phyloP scores from a whole-genome alignment of 805 yeast species.

The Ogataea naganishii region DNA sequence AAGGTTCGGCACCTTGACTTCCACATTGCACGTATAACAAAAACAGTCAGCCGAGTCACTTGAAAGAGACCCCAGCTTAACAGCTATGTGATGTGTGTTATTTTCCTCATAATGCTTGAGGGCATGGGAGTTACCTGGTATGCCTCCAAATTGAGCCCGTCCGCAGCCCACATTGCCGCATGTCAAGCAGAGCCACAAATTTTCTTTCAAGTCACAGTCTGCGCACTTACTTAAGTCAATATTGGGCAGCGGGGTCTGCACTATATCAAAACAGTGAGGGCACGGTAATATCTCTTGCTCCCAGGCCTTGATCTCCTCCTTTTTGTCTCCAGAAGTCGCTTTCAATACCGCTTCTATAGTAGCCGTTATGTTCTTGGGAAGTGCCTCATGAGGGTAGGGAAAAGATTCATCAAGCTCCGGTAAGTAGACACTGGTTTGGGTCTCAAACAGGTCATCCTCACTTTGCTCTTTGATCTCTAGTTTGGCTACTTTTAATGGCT shows the following conservation, averaged over 20 bases:
- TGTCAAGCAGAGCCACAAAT: slow-evolving; percentile 85
- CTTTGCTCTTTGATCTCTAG: slow-evolving; percentile 56
- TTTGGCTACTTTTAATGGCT: slow-evolving; percentile 44
- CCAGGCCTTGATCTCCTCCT: slow-evolving; percentile 83
- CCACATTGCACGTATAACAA: slow-evolving; percentile 87
- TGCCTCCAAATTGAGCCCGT: slow-evolving; percentile 86
- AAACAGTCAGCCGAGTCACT: slow-evolving; percentile 75
- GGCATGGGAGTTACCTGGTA: slow-evolving; percentile 93
- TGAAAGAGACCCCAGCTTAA: slow-evolving; percentile 83
- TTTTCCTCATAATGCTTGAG: slow-evolving; percentile 50
- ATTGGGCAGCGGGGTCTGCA: slow-evolving; percentile 24
- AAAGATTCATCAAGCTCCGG: slow-evolving; percentile 19
- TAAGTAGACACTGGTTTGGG: slow-evolving; percentile 31
- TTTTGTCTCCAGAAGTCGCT: slow-evolving; percentile 50
- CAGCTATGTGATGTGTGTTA: slow-evolving; percentile 69
- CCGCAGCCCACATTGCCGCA: slow-evolving; percentile 97
- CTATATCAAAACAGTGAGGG: slow-evolving; percentile 56
- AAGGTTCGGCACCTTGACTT: slow-evolving; percentile 63
- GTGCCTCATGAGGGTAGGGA: slow-evolving; percentile 19
- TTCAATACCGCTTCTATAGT: slow-evolving; percentile 36
- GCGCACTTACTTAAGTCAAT: slow-evolving; percentile 37
- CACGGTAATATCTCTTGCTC: slow-evolving; percentile 81
- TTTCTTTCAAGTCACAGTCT: slow-evolving; percentile 58
- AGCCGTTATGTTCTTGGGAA: slow-evolving; percentile 21
- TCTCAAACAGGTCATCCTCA: slow-evolving; percentile 57